Percentiles rank a stretch among this genome's conserved stretches.
Conservation (phyloP, 441 rosid genomes). For the Populus tomentosa region DNA sequence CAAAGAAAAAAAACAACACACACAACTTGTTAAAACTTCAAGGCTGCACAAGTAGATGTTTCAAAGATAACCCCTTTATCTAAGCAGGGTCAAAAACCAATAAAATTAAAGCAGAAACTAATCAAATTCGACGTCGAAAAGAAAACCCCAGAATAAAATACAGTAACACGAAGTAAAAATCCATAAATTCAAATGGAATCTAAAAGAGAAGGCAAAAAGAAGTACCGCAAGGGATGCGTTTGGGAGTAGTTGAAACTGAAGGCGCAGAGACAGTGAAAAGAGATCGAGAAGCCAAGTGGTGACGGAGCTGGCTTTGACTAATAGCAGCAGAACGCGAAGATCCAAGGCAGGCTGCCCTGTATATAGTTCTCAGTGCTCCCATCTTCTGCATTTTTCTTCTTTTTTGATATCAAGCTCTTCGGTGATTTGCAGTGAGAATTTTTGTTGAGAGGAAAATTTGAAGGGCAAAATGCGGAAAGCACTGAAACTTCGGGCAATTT, state of each 20-base stretch:
- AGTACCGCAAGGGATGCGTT: slow-evolving; percentile 34
- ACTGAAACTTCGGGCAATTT: neutral
- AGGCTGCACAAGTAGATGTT: neutral
- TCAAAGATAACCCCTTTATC: neutral
- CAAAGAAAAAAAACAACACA: neutral
- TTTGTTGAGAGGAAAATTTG: neutral
- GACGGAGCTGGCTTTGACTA: slow-evolving; percentile 23
- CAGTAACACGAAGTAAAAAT: neutral
- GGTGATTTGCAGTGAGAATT: neutral
- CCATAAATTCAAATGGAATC: neutral
- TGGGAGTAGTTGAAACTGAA: slow-evolving; percentile 29
- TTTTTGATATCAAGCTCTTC: neutral
- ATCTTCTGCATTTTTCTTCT: slow-evolving; percentile 31
- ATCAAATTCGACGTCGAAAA: neutral
- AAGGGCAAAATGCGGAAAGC: neutral
- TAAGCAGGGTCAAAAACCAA: too few species aligned
- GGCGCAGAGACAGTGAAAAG: slow-evolving; percentile 32
- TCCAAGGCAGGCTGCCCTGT: slow-evolving; percentile 41
- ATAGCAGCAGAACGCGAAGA: slow-evolving; percentile 35
- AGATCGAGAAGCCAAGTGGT: slow-evolving; percentile 33
- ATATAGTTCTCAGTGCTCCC: slow-evolving; percentile 47
- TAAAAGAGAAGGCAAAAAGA: neutral
- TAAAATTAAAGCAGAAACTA: neutral
- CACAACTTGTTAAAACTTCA: neutral
- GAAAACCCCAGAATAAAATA: neutral